A percentile compares a stretch with the other conserved stretches of the same genome.
Conservation (phyloP, 1,139 yeast species). For the Suhomyces guaymorum region DNA sequence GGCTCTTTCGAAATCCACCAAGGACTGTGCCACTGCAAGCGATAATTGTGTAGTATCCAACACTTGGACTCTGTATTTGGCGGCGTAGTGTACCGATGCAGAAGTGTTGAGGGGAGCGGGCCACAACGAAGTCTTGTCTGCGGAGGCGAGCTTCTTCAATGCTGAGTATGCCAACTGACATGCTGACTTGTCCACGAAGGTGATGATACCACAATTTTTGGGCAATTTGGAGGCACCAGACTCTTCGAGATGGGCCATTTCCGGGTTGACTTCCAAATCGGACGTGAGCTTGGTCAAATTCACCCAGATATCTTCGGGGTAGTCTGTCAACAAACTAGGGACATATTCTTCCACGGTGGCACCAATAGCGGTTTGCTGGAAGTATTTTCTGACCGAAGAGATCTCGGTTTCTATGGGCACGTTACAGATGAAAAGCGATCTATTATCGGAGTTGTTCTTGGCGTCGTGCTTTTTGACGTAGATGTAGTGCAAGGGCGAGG, state of each 20-base stretch:
- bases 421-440: slow-evolving; percentile 73
- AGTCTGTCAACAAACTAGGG: slow-evolving; percentile 39
- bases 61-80: slow-evolving; percentile 32
- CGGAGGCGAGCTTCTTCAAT: slow-evolving; percentile 49
- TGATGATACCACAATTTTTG: slow-evolving; percentile 69
- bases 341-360: slow-evolving; percentile 56
- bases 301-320: slow-evolving; percentile 54
- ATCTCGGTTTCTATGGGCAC: slow-evolving; percentile 65
- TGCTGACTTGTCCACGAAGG: slow-evolving; percentile 75
- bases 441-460: slow-evolving; percentile 28
- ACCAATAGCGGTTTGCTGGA: slow-evolving; percentile 60
- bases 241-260: slow-evolving; percentile 13
- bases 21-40: slow-evolving; percentile 54
- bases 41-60: slow-evolving; percentile 51
- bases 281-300: slow-evolving; percentile 62
- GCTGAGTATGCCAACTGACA: slow-evolving; percentile 64
- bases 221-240: slow-evolving; percentile 51
- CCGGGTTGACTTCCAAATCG: slow-evolving; percentile 47
- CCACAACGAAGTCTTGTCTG: slow-evolving; percentile 30
- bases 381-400: slow-evolving; percentile 54
- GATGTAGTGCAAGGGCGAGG: slow-evolving; percentile 48
- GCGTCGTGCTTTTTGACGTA: slow-evolving; percentile 65
- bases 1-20: slow-evolving; percentile 67
- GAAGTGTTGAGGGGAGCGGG: slow-evolving; percentile 21
- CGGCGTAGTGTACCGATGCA: slow-evolving; percentile 34